Percentiles rank a stretch among this genome's conserved stretches.
Evolutionary conservation across 176 grass and related monocot species (phyloP).

Genomic region (Rhynchospora breviuscula): DNA sequence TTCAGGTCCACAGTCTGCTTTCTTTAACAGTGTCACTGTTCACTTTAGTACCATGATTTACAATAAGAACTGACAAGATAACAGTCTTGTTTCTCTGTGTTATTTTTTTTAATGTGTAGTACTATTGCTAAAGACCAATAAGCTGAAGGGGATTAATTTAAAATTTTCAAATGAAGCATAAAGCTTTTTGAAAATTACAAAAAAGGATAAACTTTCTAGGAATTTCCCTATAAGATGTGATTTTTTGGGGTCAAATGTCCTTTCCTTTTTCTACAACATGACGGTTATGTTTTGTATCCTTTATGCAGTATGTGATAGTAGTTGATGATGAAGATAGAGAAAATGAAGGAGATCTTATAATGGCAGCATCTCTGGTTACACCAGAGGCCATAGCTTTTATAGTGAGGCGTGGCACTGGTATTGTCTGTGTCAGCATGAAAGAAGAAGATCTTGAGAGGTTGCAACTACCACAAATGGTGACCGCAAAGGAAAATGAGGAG

Average conservation of each 20-base stretch:
- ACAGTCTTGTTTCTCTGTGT: background rate
- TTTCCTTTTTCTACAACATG: slow-evolving; percentile 2
- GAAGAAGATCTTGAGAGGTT: slow-evolving; percentile 84
- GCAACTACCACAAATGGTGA: slow-evolving; percentile 81
- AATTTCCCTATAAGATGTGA: background rate
- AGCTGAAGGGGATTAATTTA: background rate
- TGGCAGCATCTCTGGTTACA: slow-evolving; percentile 88
- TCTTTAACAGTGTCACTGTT: background rate
- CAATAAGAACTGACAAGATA: background rate
- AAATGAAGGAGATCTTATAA: slow-evolving; percentile 99
- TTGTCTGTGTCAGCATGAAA: slow-evolving; percentile 99
- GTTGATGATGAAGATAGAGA: slow-evolving; percentile 92
- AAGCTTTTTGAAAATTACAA: background rate
- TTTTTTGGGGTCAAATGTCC: background rate
- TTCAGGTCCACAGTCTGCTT: background rate
- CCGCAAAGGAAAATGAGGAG: slow-evolving; percentile 88
- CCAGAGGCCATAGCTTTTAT: slow-evolving; percentile 87
- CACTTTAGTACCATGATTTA: background rate
- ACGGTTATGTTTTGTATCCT: background rate
- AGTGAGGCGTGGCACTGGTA: slow-evolving; percentile 86
- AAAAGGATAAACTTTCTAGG: background rate
- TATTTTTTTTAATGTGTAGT: background rate
- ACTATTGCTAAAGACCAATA: background rate
- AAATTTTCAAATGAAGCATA: slow-evolving; percentile 1
- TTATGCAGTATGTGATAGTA: slow-evolving; percentile 78